Percentiles rank a stretch among this genome's conserved stretches.
These are phyloP conservation scores for Macadamia integrifolia DNA, from an alignment of 164 flowering plant genomes.

Conservation along the genomic window DNA sequence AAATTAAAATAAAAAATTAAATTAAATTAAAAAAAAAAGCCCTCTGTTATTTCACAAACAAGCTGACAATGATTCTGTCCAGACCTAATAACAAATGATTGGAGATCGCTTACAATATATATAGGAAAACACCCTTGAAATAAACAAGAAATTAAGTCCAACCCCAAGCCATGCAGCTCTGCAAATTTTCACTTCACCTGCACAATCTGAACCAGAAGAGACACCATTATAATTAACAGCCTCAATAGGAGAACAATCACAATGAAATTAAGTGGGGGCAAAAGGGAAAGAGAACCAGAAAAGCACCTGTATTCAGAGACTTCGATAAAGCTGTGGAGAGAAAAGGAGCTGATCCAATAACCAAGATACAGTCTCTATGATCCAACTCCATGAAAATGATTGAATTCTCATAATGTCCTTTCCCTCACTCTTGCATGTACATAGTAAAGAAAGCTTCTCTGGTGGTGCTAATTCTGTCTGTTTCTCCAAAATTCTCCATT, in stretches of 20 bases:
- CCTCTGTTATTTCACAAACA: slow-evolving; percentile 12
- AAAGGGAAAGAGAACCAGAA: background rate
- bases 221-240: slow-evolving; percentile 1
- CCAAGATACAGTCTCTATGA: slow-evolving; percentile 13
- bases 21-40: background rate
- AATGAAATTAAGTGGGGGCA: background rate
- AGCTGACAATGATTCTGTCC: slow-evolving; percentile 15
- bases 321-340: slow-evolving; percentile 20
- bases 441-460: slow-evolving; percentile 21
- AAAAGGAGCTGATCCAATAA: slow-evolving; percentile 15
- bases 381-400: slow-evolving; percentile 9
- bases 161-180: slow-evolving; percentile 22
- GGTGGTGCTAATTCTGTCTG: slow-evolving; percentile 14
- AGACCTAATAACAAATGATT: slow-evolving; percentile 17
- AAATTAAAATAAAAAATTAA: no score
- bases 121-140: slow-evolving; percentile 22
- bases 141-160: slow-evolving; percentile 18
- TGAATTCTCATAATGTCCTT: slow-evolving; percentile 16
- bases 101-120: slow-evolving; percentile 20
- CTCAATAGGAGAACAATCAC: background rate
- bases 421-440: slow-evolving; percentile 18
- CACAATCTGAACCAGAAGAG: slow-evolving; percentile 13
- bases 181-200: slow-evolving; percentile 28
- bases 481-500: slow-evolving; percentile 12
- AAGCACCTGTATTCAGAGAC: slow-evolving; percentile 26